These are phyloP conservation scores for Triglochin maritima DNA, from an alignment of 106 monocot species.

Conservation along the genomic window DNA sequence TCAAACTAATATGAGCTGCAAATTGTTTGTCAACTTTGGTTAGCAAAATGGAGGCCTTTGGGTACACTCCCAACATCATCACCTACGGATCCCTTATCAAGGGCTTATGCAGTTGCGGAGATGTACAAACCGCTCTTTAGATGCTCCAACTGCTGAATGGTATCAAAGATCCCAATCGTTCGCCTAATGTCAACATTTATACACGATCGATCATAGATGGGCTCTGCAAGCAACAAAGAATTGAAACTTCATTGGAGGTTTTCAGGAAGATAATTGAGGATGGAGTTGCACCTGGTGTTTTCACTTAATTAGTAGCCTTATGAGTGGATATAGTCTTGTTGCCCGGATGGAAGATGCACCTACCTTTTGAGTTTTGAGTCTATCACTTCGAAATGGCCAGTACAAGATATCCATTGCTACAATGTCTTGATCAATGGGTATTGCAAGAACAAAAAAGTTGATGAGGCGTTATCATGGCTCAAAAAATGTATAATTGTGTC, in stretches of 20 bases:
- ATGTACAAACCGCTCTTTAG: not conserved
- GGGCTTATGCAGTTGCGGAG: conserved; percentile 9
- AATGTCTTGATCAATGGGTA: conserved; percentile 11
- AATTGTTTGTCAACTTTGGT: not conserved
- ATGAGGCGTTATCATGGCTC: conserved; percentile 2
- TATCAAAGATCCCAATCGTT: too few species aligned
- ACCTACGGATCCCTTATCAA: conserved; percentile 5
- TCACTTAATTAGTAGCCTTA: too few species aligned
- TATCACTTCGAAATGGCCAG: conserved; percentile 3
- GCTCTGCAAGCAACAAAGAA: too few species aligned
- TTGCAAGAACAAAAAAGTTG: too few species aligned
- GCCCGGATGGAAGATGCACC: conserved; percentile 7
- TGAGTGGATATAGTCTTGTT: conserved; percentile 6
- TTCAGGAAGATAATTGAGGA: too few species aligned
- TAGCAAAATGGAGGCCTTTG: not conserved
- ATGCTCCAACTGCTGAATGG: not conserved
- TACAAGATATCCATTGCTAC: conserved; percentile 7
- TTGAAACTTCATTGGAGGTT: too few species aligned
- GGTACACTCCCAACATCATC: conserved; percentile 1
- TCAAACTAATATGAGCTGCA: too few species aligned
- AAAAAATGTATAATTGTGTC: not conserved
- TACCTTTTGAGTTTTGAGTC: not conserved
- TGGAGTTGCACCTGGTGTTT: too few species aligned
- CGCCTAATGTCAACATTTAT: too few species aligned
- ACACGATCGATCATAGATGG: too few species aligned